Percentiles rank a stretch among this genome's conserved stretches.
These are phyloP conservation scores for Ganoderma boninense DNA, from an alignment of 1,284 basidiomycete genomes.

Conservation along the genomic window DNA sequence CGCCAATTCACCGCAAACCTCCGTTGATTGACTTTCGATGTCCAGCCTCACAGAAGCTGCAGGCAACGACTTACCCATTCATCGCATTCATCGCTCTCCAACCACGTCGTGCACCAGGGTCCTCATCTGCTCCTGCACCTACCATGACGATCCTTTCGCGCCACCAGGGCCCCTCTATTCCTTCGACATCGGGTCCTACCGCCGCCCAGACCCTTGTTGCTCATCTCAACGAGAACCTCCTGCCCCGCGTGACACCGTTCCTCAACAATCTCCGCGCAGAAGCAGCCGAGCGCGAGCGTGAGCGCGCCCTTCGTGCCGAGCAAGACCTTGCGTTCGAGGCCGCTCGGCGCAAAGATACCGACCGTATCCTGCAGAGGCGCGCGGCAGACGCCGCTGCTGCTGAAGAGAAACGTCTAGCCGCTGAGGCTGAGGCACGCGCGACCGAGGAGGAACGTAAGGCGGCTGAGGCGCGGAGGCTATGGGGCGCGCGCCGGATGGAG, in stretches of 20 bases:
- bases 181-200: conserved; percentile 57
- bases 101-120: conserved; percentile 61
- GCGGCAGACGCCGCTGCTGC: conserved; percentile 51
- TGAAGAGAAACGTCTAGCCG: conserved; percentile 41
- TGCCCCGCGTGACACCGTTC: conserved; percentile 84
- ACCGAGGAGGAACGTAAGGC: conserved; percentile 42
- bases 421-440: conserved; percentile 42
- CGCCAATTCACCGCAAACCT: background rate
- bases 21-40: conserved; percentile 10
- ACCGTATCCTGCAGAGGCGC: conserved; percentile 64
- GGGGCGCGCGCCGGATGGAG: conserved; percentile 47
- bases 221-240: conserved; percentile 73
- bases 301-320: conserved; percentile 74
- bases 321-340: conserved; percentile 85
- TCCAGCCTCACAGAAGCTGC: conserved; percentile 84
- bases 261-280: conserved; percentile 66
- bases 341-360: conserved; percentile 73
- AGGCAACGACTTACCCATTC: conserved; percentile 92
- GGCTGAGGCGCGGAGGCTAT: conserved; percentile 43
- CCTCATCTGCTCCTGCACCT: conserved; percentile 54
- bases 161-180: conserved; percentile 74
- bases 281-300: conserved; percentile 66
- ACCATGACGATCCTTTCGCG: conserved; percentile 84
- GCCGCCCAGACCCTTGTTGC: conserved; percentile 68
- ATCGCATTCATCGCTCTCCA: conserved; percentile 91